Percentiles rank a stretch among this genome's conserved stretches.
These are phyloP conservation scores for Dentipellis sp. DNA, from an alignment of 768 basidiomycete genomes.

Conservation along the genomic window DNA sequence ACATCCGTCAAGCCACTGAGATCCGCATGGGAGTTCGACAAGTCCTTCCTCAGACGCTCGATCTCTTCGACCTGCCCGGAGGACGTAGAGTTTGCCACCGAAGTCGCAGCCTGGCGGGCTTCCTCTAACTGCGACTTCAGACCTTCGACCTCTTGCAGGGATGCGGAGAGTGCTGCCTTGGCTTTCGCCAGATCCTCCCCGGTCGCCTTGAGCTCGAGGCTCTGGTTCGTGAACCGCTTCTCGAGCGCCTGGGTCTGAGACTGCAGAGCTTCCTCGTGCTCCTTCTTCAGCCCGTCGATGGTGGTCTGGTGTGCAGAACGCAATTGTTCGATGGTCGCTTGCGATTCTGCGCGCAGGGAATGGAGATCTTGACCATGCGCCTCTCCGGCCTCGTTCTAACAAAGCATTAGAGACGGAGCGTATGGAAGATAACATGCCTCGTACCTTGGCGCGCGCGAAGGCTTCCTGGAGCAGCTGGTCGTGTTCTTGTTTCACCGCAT, in stretches of 20 bases:
- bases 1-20: slow-evolving; percentile 54
- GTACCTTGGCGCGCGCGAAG: slow-evolving; percentile 72
- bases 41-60: slow-evolving; percentile 45
- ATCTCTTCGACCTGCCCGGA: slow-evolving; percentile 46
- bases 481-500: slow-evolving; percentile 58
- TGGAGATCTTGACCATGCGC: slow-evolving; percentile 65
- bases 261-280: slow-evolving; percentile 54
- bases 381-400: slow-evolving; percentile 61
- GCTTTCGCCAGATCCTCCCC: slow-evolving; percentile 76
- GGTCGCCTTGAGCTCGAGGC: slow-evolving; percentile 73
- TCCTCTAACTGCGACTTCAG: slow-evolving; percentile 60
- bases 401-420: slow-evolving; percentile 6
- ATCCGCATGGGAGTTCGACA: slow-evolving; percentile 61
- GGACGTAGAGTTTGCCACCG: slow-evolving; percentile 23
- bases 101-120: slow-evolving; percentile 37
- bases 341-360: slow-evolving; percentile 55
- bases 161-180: slow-evolving; percentile 46
- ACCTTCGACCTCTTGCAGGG: slow-evolving; percentile 43
- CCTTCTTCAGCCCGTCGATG: slow-evolving; percentile 51
- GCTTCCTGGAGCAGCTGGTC: slow-evolving; percentile 52
- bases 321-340: slow-evolving; percentile 61
- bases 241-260: slow-evolving; percentile 45
- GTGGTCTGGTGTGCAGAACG: slow-evolving; percentile 49
- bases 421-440: slow-evolving; percentile 6
- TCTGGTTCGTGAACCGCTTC: slow-evolving; percentile 54